Evolutionary conservation across 768 basidiomycete species (phyloP), one percentile per base, ranked within the genome.

Genomic region (Infundibulicybe gibba): DNA sequence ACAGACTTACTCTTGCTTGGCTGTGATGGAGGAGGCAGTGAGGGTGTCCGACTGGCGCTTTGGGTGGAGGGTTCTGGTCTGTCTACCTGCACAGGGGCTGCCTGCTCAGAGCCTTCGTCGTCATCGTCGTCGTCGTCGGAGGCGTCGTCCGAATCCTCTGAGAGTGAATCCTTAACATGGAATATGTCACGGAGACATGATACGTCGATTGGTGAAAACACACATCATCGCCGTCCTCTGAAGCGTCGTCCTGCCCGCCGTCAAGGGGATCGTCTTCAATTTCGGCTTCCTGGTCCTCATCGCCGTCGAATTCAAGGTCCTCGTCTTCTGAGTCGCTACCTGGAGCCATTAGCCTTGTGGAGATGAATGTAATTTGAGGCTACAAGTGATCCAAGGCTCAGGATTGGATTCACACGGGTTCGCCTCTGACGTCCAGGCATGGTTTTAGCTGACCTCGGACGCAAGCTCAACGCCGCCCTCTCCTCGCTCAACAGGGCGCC

Each of bases 371-470:
- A 41, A 31, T 15, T 32, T 34, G 43, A 38, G 44, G 44, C 33
- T 9, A 40, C 31, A 15, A 25, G 19, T 20, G 19, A 41, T 20
- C 32, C 32, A 35, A 35, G 20, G 25, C 25, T 30, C 10, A 25
- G 20, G 5, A 32, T 30, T 31, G 32, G 32, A 48, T 48, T 59
- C 56, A 39, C 58, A 60, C 58, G 56, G 48, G 41, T 44, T 34
- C 42, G 42, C 9, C 25, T 20, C 47, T 45, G 49, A 39, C 52
- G 57, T 57, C 61, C 55, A 62, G 70, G 54, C 58, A 97, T 97
- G 97, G 97, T 99, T 62, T 77, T 99, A 59, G 88, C 90, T 54
- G 97, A 98, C 75, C 76, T 99, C 47, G 97, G 95, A 51, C 81
- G 89, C 52, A 88, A 85, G 60, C 87, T 99, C 66, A 97, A 97